A percentile compares a stretch with the other conserved stretches of the same genome.
Evolutionary conservation across 768 basidiomycete species (phyloP).

Genomic region (Phallus indusiatus): DNA sequence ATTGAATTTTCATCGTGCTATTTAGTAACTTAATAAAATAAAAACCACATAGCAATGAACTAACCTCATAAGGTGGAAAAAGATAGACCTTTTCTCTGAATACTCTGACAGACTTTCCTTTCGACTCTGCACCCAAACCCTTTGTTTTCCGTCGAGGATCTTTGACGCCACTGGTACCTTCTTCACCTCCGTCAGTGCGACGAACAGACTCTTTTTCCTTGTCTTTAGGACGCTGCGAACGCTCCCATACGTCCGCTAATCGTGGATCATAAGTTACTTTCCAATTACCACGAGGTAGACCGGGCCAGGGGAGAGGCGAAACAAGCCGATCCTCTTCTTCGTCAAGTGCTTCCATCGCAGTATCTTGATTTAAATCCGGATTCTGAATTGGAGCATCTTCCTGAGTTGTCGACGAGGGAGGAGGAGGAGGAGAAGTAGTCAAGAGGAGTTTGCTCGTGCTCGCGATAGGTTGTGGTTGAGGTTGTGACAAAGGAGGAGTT

Average conservation of each 20-base stretch:
- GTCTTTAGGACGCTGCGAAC: slow-evolving; percentile 36
- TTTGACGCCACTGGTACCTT: background rate
- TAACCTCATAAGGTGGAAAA: slow-evolving; percentile 4
- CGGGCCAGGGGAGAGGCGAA: slow-evolving; percentile 19
- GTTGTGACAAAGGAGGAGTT: slow-evolving; percentile 12
- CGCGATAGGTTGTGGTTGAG: background rate
- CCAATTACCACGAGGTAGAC: slow-evolving; percentile 4
- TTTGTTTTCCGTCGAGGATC: background rate
- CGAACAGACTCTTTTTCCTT: slow-evolving; percentile 20
- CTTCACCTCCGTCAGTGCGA: slow-evolving; percentile 3
- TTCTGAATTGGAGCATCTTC: background rate
- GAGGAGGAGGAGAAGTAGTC: background rate
- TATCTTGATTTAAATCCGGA: background rate
- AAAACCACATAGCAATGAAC: background rate
- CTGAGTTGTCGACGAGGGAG: background rate
- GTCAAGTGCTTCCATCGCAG: background rate
- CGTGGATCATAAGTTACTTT: slow-evolving; percentile 28
- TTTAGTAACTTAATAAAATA: background rate
- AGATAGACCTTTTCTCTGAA: slow-evolving; percentile 4
- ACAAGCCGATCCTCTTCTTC: slow-evolving; percentile 8
- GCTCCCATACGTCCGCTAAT: slow-evolving; percentile 44
- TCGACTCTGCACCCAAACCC: background rate
- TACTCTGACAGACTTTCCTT: background rate
- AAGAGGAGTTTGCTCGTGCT: background rate
- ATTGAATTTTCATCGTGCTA: slow-evolving; percentile 72